Base-by-base conservation (phyloP, 2,329 filamentous ascomycete genomes). In the Aspergillus novoparasiticus region DNA sequence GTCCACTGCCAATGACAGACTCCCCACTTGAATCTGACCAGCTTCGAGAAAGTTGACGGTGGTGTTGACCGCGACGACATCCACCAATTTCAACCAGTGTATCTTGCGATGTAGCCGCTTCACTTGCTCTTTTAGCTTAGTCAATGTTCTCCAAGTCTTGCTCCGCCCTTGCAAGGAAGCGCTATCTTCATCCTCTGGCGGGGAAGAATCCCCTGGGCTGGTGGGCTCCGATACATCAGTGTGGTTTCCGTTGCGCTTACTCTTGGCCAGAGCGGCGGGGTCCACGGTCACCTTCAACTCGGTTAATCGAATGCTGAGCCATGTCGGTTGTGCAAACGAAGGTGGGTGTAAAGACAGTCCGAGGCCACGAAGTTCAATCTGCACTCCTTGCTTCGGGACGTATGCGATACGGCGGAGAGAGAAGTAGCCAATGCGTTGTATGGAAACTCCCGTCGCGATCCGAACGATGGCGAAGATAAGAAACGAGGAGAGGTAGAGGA, bases 281-380 rank as follows among this genome's bases (percentile, higher is more conserved):
- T 99, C 92, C 50, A 98, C 77, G 0, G 92, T 96, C 57, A 99
- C 85, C 57, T 89, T 91, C 57, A 97, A 83, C 75, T 97, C 95
- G 72, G 88, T 92, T 64, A 99, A 80, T 10, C 95, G 91, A 57
- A 99, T 84, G 76, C 94, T 98, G 71, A 97, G 83, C 93, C 94
- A 98, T 66, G 96, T 98, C 51, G 95, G 95, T 77, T 98, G 93
- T 54, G 94, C 93, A 79, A 99, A 98, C 6, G 95, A 98, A 14
- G 95, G 95, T 5, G 94, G 89, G 79, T 99, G 95, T 66, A 98
- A 80, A 62, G 92, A 90, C 71, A 99, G 84, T 51, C 95, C 93
- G 58, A 99, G 84, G 57, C 94, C 92, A 57, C 95, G 89, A 61
- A 99, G 89, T 77, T 97, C 93, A 77, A 99, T 88, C 72, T 90